Evolutionary conservation across 495 filamentous ascomycete genomes (phyloP), one percentile per base, ranked within the genome.

Genomic region (Penicillium diatomitis): DNA sequence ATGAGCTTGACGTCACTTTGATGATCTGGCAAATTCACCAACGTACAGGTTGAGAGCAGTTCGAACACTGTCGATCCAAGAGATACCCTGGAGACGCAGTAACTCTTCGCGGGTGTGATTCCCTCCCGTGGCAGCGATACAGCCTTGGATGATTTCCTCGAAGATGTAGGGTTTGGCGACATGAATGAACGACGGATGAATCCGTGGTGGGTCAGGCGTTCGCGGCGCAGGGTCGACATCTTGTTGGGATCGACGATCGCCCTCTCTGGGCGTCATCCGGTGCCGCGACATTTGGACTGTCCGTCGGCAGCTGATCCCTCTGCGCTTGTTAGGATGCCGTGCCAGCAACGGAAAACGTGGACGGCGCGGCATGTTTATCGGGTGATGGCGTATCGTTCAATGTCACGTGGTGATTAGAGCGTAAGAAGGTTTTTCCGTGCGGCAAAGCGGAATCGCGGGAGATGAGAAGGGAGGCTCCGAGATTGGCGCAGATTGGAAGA

Each of bases 31-130:
- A 44, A 32, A 44, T 12, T 3, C 8, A 46, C 42, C 33, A 48
- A 62, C 70, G 52, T 72, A 90, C 83, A 95, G 69, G 48, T 82
- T 79, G 32, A 95, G 68, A 34, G 71, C 75, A 51, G 78, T 79
- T 28, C 89, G 77, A 8, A 90, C 84, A 58, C 76, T 83, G 60
- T 91, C 86, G 43, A 95, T 87, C 78, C 87, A 85, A 5, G 83
- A 74, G 0, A 94, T 81, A 34, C 88, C 89, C 52, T 86, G 83
- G 11, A 94, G 63, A 33, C 88, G 79, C 42, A 83, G 71, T 32
- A 61, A 73, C 51, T 90, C 86, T 57, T 95, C 88, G 20, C 77
- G 74, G 11, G 73, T 71, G 35, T 79, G 75, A 43, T 74, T 76
- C 32, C 79, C 68, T 0, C 74, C 75, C 60, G 76, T 70, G 8